phyloP scores from a whole-genome alignment of 768 basidiomycete species.

The Leccinum fibrillosum region DNA sequence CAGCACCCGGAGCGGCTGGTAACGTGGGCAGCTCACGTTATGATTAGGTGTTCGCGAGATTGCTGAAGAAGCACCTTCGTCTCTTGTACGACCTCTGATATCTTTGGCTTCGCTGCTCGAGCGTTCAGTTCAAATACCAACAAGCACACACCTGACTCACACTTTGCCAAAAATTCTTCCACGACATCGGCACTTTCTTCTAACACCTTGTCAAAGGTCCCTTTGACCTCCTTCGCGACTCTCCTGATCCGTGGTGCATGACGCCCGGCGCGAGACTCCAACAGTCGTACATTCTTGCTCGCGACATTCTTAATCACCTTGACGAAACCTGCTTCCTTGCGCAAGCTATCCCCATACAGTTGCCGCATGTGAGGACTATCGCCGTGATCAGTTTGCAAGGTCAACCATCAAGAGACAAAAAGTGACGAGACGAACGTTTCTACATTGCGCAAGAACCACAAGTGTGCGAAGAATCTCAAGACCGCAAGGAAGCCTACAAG shows the following conservation, averaged over 20 bases:
- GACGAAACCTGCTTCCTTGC: constrained; percentile 95
- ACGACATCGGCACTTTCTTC: constrained; percentile 91
- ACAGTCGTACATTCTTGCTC: constrained; percentile 69
- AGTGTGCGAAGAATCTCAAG: constrained; percentile 81
- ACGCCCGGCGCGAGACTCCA: constrained; percentile 74
- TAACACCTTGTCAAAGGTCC: constrained; percentile 93
- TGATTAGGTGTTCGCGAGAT: constrained; percentile 85
- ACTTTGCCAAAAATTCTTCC: constrained; percentile 90
- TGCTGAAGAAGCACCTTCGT: constrained; percentile 90
- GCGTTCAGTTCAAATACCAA: constrained; percentile 4
- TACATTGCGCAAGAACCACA: constrained; percentile 93
- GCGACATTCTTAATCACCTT: constrained; percentile 97
- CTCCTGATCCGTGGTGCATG: constrained; percentile 82
- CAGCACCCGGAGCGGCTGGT: neutral
- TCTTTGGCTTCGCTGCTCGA: constrained; percentile 71
- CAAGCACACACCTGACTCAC: constrained; percentile 44
- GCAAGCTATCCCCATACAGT: constrained; percentile 88
- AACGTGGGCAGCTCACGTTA: constrained; percentile 60
- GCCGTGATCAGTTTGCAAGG: neutral
- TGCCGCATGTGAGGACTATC: constrained; percentile 96
- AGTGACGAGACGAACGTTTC: constrained; percentile 67
- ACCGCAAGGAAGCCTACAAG: constrained; percentile 85
- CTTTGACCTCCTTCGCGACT: constrained; percentile 87
- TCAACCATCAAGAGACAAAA: neutral
- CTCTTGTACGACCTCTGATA: constrained; percentile 89